Conservation (phyloP, 768 basidiomycete species). For the Galerina marginata region DNA sequence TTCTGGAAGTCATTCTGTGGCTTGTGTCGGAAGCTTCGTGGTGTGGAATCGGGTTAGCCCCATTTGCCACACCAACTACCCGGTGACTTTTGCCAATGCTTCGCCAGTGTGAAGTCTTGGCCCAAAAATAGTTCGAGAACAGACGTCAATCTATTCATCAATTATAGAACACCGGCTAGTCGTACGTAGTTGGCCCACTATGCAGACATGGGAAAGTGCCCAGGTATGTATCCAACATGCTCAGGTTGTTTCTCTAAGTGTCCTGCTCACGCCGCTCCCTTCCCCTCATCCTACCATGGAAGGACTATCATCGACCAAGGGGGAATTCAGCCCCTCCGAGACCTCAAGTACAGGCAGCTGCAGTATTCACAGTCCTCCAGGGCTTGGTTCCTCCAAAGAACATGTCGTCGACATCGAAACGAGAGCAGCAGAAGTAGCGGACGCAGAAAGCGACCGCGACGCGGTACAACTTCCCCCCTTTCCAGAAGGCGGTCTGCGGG, state of each 20-base stretch:
- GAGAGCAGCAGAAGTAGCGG: not conserved
- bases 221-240: slow-evolving; percentile 13
- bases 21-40: no score
- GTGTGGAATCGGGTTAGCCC: not conserved
- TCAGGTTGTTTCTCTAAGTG: slow-evolving; percentile 12
- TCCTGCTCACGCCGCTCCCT: slow-evolving; percentile 12
- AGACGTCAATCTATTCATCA: slow-evolving; percentile 10
- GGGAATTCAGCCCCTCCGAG: slow-evolving; percentile 16
- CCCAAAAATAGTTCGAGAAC: slow-evolving; percentile 11
- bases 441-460: not conserved
- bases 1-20: no score
- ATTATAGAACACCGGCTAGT: slow-evolving; percentile 18
- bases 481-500: slow-evolving; percentile 51
- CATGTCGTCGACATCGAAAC: slow-evolving; percentile 17
- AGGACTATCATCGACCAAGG: slow-evolving; percentile 15
- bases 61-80: not conserved
- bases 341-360: slow-evolving; percentile 27
- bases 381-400: slow-evolving; percentile 8
- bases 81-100: not conserved
- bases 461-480: slow-evolving; percentile 25
- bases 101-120: slow-evolving; percentile 1
- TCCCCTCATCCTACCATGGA: slow-evolving; percentile 21
- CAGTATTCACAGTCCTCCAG: slow-evolving; percentile 8
- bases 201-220: slow-evolving; percentile 25
- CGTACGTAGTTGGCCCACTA: slow-evolving; percentile 14